Base-by-base conservation (phyloP, 2,329 filamentous ascomycete species). In the Botrytis aclada region DNA sequence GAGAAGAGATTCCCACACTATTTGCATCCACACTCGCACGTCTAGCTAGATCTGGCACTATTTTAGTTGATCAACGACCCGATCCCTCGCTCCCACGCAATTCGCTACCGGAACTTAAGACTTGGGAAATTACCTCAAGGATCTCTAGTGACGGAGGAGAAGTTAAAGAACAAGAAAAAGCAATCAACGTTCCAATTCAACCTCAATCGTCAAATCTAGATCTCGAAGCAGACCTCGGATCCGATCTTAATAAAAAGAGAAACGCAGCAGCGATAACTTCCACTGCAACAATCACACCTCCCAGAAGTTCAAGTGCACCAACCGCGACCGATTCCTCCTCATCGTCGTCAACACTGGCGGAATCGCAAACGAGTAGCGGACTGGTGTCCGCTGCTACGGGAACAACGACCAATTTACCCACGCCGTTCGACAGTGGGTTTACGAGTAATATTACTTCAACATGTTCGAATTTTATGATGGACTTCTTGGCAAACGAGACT, bases 391-490 rank as follows among this genome's bases (percentile, higher is more conserved):
- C 72, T 54, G 71, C 77, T 29, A 73, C 74, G 1, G 74, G 47
- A 14, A n/a, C 61, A 14, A 45, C 81, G 1, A 83, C 82, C 69
- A 83, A 86, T 8, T 82, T 92, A 60, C 92, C 91, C 0, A 88
- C 82, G 18, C 87, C 91, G 3, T 93, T 93, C 78, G 92, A 94
- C 77, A 89, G 87, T 72, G 87, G 86, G 66, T 81, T 92, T 43
- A 86, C 86, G 12, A 85, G 85, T 75, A 91, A 92, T 77, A 92
- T 93, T 82, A 86, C 87, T 4, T 45, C 75, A 16, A 73, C 61
- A 63, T 81, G 80, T 58, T 71, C 76, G 39, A 67, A 71, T 9
- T 81, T 80, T 69, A 80, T 81, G 75, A 74, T 51, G 56, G 69
- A 54, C 34, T 80, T 81, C 75, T 77, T 81, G 47, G 58, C 71